Base-by-base conservation (phyloP, 2,329 filamentous ascomycete genomes). In the Pseudopithomyces chartarum region DNA sequence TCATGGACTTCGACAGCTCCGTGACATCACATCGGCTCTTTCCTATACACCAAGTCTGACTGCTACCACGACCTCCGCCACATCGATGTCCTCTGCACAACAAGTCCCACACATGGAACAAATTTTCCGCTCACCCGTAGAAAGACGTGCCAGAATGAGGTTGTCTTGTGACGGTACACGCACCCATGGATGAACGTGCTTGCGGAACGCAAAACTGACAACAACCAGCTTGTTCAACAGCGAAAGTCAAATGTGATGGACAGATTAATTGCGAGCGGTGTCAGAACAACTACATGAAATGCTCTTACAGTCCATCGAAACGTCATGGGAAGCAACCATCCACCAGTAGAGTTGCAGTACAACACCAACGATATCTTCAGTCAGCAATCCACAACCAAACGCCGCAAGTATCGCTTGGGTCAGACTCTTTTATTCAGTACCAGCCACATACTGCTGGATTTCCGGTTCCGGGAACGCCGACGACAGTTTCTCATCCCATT, bases 271-370 rank as follows among this genome's bases (percentile, higher is more conserved):
- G 52, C 26, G 20, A 39, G 10, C 36, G 52, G 13, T 55, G 52
- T 15, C 26, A 33, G 6, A 20, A 17, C 4, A 55, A 44, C 19
- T n/a, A 3, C 6, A 20, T 38, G 15, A 20, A n/a, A 13, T 55
- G 52, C 20, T 23, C 19, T 3, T 55, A 49, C 38, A 50, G 52
- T 20, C 45, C 45, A 5, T 55, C 52, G 1, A 22, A 45, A 20
- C 23, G 45, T 10, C 52, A 49, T 15, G 52, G 52, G 8, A 55
- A 55, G 38, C 52, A 55, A 10, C 29, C 44, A 3, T 55, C 44
- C 44, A 45, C 52, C 15, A 51, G 22, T 10, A 22, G 48, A 19
- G 52, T 47, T 7, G 34, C 43, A 5, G 17, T 33, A 13, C 42
- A 40, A 15, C 43, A 45, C 12, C 52, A 44, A 33, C n/a, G 23